A percentile compares a stretch with the other conserved stretches of the same genome.
These are phyloP conservation scores for Atkinsonella texensis DNA, from an alignment of 2,329 filamentous ascomycete species.

Conservation along the genomic window DNA sequence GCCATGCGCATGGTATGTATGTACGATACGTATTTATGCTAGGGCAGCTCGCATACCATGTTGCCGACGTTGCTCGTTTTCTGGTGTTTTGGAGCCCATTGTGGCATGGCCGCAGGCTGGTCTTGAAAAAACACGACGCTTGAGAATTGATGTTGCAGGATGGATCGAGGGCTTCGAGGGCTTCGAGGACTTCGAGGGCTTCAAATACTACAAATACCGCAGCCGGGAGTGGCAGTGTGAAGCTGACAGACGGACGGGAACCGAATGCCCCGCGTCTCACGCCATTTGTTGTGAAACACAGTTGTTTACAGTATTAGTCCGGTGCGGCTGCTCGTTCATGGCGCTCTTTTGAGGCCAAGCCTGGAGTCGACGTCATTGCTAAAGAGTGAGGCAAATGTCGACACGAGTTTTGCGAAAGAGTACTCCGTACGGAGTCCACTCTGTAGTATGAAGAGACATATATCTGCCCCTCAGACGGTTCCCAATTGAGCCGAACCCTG, in stretches of 20 bases:
- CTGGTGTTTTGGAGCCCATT: slow-evolving; percentile 7
- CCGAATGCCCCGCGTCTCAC: background rate
- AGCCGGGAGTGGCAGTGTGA: background rate
- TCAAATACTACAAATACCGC: too few relatives aligned
- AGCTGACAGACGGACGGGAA: background rate
- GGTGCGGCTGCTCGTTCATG: too few relatives aligned
- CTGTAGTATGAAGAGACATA: too few relatives aligned
- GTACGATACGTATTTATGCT: background rate
- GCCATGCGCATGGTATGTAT: too few relatives aligned
- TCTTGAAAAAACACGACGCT: background rate
- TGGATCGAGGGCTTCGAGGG: background rate
- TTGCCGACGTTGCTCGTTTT: slow-evolving; percentile 4
- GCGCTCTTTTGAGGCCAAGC: too few relatives aligned
- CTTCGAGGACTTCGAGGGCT: too few relatives aligned
- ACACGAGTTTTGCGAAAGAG: too few relatives aligned
- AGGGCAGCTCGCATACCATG: background rate
- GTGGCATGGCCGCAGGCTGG: slow-evolving; percentile 2
- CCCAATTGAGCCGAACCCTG: too few relatives aligned
- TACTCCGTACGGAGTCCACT: too few relatives aligned
- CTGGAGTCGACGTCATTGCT: too few relatives aligned
- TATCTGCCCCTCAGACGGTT: too few relatives aligned
- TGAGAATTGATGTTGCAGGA: background rate
- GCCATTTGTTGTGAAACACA: background rate
- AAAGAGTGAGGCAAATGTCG: too few relatives aligned
- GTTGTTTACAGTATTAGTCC: background rate